Conservation (phyloP, 2,329 filamentous ascomycete species). For the Albophoma yamanashiensis region DNA sequence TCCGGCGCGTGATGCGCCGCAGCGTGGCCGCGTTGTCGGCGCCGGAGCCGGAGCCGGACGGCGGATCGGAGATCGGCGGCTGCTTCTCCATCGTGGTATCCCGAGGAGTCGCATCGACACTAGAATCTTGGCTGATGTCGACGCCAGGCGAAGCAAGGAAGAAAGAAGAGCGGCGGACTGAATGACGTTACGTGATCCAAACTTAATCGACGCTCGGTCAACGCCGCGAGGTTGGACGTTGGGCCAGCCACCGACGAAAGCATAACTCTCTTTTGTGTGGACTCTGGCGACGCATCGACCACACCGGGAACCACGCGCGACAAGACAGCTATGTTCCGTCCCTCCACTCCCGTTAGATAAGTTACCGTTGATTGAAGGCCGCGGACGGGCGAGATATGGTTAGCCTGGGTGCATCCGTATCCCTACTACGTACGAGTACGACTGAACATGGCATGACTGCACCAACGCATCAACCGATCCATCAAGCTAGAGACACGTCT, state of each 20-base stretch:
- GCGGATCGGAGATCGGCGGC: neutral
- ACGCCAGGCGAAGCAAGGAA: neutral
- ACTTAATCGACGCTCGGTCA: neutral
- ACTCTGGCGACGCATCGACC: neutral
- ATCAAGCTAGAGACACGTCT: neutral
- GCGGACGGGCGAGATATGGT: neutral
- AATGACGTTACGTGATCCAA: neutral
- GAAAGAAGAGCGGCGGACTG: neutral
- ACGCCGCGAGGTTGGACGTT: neutral
- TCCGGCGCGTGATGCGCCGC: constrained; percentile 10
- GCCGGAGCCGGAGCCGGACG: neutral
- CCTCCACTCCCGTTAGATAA: neutral
- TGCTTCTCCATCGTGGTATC: neutral
- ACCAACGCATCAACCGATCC: neutral
- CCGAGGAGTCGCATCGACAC: neutral
- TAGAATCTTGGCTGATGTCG: neutral
- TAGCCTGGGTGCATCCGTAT: neutral
- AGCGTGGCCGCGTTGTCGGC: neutral
- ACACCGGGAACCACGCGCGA: neutral
- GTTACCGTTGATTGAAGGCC: too few relatives aligned
- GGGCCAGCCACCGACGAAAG: neutral
- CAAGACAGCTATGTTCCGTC: neutral
- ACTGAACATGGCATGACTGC: neutral
- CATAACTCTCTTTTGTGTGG: neutral
- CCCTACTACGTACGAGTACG: neutral